These are phyloP conservation scores for Blastobotrys apis DNA, from an alignment of 1,139 yeast species.

Conservation along the genomic window DNA sequence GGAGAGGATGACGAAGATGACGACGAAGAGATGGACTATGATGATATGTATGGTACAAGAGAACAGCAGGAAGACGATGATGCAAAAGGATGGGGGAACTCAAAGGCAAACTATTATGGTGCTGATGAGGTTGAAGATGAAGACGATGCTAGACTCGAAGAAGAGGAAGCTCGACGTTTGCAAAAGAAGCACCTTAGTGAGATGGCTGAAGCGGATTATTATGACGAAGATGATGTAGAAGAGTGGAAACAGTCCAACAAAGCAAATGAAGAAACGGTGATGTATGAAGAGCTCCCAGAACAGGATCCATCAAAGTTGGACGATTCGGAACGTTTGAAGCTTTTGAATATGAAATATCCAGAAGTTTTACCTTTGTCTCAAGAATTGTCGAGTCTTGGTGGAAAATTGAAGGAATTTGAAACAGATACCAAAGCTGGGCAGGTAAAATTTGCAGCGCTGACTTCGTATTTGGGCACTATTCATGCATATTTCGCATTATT, in stretches of 20 bases:
- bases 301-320: constrained; percentile 41
- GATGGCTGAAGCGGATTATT: constrained; percentile 73
- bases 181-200: constrained; percentile 83
- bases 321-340: constrained; percentile 31
- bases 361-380: constrained; percentile 75
- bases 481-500: constrained; percentile 73
- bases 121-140: constrained; percentile 75
- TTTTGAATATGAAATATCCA: constrained; percentile 47
- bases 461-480: constrained; percentile 71
- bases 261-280: constrained; percentile 26
- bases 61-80: constrained; percentile 53
- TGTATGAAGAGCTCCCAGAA: constrained; percentile 30
- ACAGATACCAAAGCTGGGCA: constrained; percentile 30
- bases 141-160: constrained; percentile 73
- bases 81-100: constrained; percentile 73
- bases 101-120: constrained; percentile 70
- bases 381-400: constrained; percentile 53
- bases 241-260: constrained; percentile 36
- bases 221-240: constrained; percentile 78
- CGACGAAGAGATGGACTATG: constrained; percentile 28
- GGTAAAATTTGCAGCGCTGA: constrained; percentile 62
- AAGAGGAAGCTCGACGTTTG: constrained; percentile 81
- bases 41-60: constrained; percentile 31
- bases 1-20: constrained; percentile 29
- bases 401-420: constrained; percentile 40